A percentile compares a stretch with the other conserved stretches of the same genome.
Conservation (phyloP, 192 early-diverging fungal species). For the Chytriomyces sp. region DNA sequence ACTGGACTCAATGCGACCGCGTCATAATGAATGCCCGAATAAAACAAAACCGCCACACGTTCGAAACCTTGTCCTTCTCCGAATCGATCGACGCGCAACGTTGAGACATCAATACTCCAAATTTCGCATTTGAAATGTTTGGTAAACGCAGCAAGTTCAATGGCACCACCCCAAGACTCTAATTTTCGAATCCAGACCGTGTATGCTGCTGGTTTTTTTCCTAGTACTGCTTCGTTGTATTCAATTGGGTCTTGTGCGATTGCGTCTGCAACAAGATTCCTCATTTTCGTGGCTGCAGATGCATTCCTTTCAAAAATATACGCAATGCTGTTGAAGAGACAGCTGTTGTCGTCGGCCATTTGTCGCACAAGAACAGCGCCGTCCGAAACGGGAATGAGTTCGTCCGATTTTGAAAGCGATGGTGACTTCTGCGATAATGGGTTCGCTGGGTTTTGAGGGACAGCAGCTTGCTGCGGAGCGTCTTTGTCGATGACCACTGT, state of each 20-base stretch:
- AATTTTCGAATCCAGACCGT: constrained; percentile 67
- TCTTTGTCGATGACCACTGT: constrained; percentile 7
- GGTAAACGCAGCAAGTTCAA: constrained; percentile 80
- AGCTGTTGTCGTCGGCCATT: constrained; percentile 73
- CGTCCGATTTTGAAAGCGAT: not conserved
- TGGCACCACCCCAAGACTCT: constrained; percentile 84
- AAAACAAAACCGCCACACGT: constrained; percentile 31
- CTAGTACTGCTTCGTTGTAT: constrained; percentile 57
- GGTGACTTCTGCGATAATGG: not conserved
- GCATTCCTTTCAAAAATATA: constrained; percentile 23
- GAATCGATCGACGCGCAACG: constrained; percentile 72
- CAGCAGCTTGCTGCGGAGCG: not conserved
- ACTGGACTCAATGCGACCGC: constrained; percentile 71
- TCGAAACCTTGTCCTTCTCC: constrained; percentile 52
- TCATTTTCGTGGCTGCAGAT: not conserved
- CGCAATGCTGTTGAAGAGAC: constrained; percentile 69
- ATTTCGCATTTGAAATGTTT: constrained; percentile 68
- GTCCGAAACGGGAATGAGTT: constrained; percentile 8
- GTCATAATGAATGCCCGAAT: constrained; percentile 76
- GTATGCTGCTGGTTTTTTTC: constrained; percentile 61
- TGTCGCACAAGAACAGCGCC: constrained; percentile 38
- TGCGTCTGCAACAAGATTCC: constrained; percentile 10
- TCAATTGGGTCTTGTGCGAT: not conserved
- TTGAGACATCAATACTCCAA: constrained; percentile 74
- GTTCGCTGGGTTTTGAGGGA: not conserved